Evolutionary conservation across 1,284 basidiomycete species (phyloP), one percentile per base, ranked within the genome.

Genomic region (Ganoderma lucidum): DNA sequence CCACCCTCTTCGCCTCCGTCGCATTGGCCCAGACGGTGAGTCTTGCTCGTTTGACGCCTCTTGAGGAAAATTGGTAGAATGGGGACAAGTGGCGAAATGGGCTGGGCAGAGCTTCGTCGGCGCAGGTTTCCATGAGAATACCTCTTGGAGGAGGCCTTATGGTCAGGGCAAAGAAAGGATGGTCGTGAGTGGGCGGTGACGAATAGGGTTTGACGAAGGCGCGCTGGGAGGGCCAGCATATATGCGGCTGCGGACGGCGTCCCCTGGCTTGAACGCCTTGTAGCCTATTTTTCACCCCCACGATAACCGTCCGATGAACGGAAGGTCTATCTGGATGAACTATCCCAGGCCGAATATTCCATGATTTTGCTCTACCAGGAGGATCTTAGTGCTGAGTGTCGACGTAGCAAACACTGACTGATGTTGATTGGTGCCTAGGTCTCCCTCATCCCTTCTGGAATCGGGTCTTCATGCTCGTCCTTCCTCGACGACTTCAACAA

Each of bases 401-500:
- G 14, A 61, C 12, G 10, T 23, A 10, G 23, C 59, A 42, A 28
- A 28, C 23, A 28, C 59, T 61, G 59, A 61, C 41, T 28, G 5
- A 14, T 14, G 10, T 53, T 28, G 12, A 44, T 28, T 44, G 28
- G 30, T 42, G 10, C 28, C 32, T 39, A 61, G 80, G 85, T 84
- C 75, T 82, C 90, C 6, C 80, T 88, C 69, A 88, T 94, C 74
- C 93, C 95, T 6, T 70, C 86, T 19, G 87, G 83, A 69, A 88
- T 96, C 77, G 89, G 88, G 75, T 1, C 76, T 2, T 66, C 75
- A 39, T 97, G 96, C 83, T 71, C 79, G 28, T 73, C 76, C 14
- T 96, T 90, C 85, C 85, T 96, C 74, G 80, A 73, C 6, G 71
- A 77, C 39, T 84, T 98, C 67, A 89, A 97, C 83, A 78, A 75